These are phyloP conservation scores for Yarrowia divulgata DNA, from an alignment of 805 yeast species.

Conservation along the genomic window DNA sequence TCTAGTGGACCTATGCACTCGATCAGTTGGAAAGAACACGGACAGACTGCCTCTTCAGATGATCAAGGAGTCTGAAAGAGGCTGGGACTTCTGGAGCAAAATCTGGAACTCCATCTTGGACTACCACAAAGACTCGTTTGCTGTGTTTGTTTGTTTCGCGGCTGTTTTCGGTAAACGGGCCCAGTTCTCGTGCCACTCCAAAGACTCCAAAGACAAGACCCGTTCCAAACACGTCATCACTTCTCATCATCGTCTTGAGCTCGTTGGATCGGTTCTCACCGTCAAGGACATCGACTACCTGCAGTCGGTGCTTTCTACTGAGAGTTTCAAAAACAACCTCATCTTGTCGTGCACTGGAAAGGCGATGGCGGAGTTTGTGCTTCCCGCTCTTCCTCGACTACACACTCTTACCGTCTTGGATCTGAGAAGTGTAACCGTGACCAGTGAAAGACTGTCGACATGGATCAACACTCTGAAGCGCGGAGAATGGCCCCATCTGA, in stretches of 20 bases:
- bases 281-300: neutral
- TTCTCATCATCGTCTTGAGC: neutral
- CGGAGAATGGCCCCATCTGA: neutral
- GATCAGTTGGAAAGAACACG: neutral
- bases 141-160: neutral
- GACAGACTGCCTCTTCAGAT: neutral
- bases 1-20: neutral
- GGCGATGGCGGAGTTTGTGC: neutral
- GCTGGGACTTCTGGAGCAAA: slow-evolving; percentile 3
- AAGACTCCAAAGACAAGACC: neutral
- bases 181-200: neutral
- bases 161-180: neutral
- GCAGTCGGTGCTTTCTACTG: neutral
- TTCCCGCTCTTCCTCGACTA: neutral
- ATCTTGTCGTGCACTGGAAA: neutral
- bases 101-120: neutral
- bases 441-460: neutral
- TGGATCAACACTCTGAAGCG: neutral
- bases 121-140: slow-evolving; percentile 6
- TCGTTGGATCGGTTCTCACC: neutral
- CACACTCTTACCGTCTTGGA: neutral
- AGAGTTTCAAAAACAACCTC: neutral
- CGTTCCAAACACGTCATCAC: neutral
- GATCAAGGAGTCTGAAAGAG: neutral
- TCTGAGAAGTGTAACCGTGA: neutral